Conservation (phyloP, 768 basidiomycete species). For the Inosperma sp. region DNA sequence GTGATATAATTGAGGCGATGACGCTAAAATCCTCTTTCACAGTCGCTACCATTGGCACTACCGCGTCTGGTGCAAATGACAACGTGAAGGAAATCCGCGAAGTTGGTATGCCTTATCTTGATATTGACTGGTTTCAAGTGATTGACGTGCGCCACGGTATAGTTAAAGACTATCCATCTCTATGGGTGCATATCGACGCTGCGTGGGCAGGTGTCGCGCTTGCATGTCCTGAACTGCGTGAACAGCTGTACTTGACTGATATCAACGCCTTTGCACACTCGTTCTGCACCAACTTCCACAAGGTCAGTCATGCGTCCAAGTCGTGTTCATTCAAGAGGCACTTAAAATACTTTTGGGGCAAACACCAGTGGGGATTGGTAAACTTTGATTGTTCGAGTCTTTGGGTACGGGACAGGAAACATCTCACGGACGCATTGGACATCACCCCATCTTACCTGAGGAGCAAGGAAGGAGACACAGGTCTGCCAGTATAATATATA, state of each 20-base stretch:
- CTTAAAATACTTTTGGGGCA: too few relatives aligned
- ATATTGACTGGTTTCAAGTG: too few relatives aligned
- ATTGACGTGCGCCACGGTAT: not conserved
- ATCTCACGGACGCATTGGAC: constrained; percentile 77
- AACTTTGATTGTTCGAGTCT: constrained; percentile 81
- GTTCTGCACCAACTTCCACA: constrained; percentile 91
- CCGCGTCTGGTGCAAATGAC: constrained; percentile 86
- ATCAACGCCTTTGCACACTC: constrained; percentile 78
- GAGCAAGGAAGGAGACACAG: constrained; percentile 73
- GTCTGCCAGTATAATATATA: too few relatives aligned
- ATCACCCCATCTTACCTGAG: constrained; percentile 82
- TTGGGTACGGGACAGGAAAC: constrained; percentile 72
- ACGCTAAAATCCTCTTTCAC: not conserved
- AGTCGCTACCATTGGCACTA: constrained; percentile 93
- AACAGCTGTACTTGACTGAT: constrained; percentile 52
- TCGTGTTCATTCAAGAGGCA: too few relatives aligned
- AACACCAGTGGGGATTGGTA: constrained; percentile 91
- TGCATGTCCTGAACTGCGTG: constrained; percentile 74
- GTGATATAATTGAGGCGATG: too few relatives aligned
- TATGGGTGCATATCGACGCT: constrained; percentile 87
- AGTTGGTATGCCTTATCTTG: constrained; percentile 49
- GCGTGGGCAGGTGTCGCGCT: constrained; percentile 89
- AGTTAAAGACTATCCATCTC: constrained; percentile 58
- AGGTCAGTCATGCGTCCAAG: too few relatives aligned
- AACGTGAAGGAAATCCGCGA: constrained; percentile 66